phyloP scores from a whole-genome alignment of 2,329 filamentous ascomycete species.

The Juglanconis oblonga region DNA sequence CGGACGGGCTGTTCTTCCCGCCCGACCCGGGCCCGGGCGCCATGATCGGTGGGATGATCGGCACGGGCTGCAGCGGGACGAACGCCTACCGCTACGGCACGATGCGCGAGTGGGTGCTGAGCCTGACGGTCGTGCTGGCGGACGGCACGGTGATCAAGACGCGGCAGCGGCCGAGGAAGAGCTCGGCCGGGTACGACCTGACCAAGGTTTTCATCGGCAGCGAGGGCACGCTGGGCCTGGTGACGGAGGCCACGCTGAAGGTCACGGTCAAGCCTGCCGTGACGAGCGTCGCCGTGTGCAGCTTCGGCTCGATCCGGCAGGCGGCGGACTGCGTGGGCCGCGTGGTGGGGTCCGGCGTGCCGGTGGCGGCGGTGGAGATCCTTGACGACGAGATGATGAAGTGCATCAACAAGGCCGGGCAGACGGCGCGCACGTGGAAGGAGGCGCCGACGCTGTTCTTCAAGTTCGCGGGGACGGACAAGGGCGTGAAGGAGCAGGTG shows the following conservation, averaged over 20 bases:
- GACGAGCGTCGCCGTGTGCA: conserved; percentile 74
- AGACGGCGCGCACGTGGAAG: conserved; percentile 64
- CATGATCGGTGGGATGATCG: conserved; percentile 80
- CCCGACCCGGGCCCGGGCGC: conserved; percentile 82
- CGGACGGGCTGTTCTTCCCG: conserved; percentile 76
- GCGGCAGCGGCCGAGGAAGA: conserved; percentile 51
- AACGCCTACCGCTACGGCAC: conserved; percentile 84
- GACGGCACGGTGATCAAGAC: conserved; percentile 89
- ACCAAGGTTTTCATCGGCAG: conserved; percentile 87
- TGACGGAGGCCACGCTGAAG: conserved; percentile 88
- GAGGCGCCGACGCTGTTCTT: conserved; percentile 78
- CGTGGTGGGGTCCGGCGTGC: conserved; percentile 77
- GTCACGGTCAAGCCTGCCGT: conserved; percentile 77
- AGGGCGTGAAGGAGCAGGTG: conserved; percentile 76
- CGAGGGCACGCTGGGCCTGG: conserved; percentile 86
- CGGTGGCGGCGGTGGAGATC: conserved; percentile 88
- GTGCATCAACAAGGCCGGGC: conserved; percentile 63
- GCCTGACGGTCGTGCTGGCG: conserved; percentile 76
- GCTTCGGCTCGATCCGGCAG: conserved; percentile 56
- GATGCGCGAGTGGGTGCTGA: conserved; percentile 85
- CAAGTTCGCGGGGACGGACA: conserved; percentile 73
- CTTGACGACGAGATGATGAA: conserved; percentile 88
- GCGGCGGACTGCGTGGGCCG: conserved; percentile 77
- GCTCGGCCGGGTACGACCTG: conserved; percentile 86
- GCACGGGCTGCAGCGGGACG: conserved; percentile 65